Base-by-base conservation (phyloP, 164 flowering plant genomes). In the Berberis vulgaris region DNA sequence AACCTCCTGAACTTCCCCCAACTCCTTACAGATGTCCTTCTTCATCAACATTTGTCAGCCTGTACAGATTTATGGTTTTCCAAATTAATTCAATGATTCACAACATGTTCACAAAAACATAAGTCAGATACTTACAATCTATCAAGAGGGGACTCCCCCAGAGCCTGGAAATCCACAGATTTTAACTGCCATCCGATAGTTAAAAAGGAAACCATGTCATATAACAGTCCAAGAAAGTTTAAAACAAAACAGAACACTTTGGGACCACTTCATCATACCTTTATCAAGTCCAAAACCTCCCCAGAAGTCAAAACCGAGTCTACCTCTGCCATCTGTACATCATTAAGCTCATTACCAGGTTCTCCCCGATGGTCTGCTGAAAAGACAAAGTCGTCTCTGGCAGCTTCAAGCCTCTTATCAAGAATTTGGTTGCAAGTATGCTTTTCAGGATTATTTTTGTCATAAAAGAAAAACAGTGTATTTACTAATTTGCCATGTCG, bases 261-360 rank as follows among this genome's bases (percentile, higher is more conserved):
- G 13, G 58, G 8, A 5, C 11, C 10, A 39, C 65, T 40, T 11
- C 10, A 6, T 10, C 49, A 55, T 73, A 94, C 99, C 97, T 88
- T 78, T 49, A 95, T 78, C 73, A 95, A 70, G 61, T 95, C 99
- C 78, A 95, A 62, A 69, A 95, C 85, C 79, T 91, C 99, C 63
- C 99, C 99, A 57, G 99, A 70, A 60, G 97, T 94, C 87, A 91
- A 81, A 1, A 94, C 99, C 4, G 97, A 88, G 66, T 94, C 99
- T 12, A 94, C 97, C 81, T 94, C 96, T 42, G 91, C 57, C 68
- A 86, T 66, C 49, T 41, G 74, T 50, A 44, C 64, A 63, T 61
- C 78, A 56, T 62, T 68, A 57, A 64, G 60, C 5, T 68, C 75
- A 47, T 67, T 47, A 39, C 12, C 65, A 10, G 57, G 43, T 62